Evolutionary conservation across 495 filamentous ascomycete species (phyloP).

Genomic region (Hypomontagnella submonticulosa): DNA sequence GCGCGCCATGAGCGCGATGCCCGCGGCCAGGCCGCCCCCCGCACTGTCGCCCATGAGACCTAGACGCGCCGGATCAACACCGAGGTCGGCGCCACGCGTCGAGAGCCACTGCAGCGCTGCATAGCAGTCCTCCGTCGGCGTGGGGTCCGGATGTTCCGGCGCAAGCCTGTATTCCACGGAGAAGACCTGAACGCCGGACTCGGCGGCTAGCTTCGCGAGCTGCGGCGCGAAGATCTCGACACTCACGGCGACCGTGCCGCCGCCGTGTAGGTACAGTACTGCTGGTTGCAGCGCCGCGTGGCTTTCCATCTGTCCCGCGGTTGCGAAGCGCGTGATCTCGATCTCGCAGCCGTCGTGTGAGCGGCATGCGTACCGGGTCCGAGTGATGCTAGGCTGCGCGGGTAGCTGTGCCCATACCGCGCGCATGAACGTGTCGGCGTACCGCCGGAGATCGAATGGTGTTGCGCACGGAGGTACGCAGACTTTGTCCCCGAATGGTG

Average conservation of each 20-base stretch:
- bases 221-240: slow-evolving; percentile 39
- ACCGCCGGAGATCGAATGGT: slow-evolving; percentile 19
- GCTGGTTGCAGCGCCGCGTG: slow-evolving; percentile 33
- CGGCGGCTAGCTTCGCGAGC: slow-evolving; percentile 36
- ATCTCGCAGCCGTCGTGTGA: slow-evolving; percentile 31
- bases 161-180: slow-evolving; percentile 53
- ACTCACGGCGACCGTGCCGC: slow-evolving; percentile 51
- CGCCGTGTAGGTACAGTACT: slow-evolving; percentile 54
- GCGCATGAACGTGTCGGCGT: slow-evolving; percentile 16
- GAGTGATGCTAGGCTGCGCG: slow-evolving; percentile 13
- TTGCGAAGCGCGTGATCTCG: slow-evolving; percentile 31
- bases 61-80: slow-evolving; percentile 42
- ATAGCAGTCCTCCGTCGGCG: slow-evolving; percentile 43
- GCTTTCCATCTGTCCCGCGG: slow-evolving; percentile 23
- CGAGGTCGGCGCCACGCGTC: slow-evolving; percentile 25
- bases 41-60: slow-evolving; percentile 46
- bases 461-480: slow-evolving; percentile 8
- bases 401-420: slow-evolving; percentile 12
- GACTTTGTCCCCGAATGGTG: slow-evolving; percentile 9
- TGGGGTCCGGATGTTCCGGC: slow-evolving; percentile 45
- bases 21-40: slow-evolving; percentile 44
- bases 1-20: slow-evolving; percentile 32
- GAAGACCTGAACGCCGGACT: slow-evolving; percentile 46
- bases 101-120: slow-evolving; percentile 33
- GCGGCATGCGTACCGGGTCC: slow-evolving; percentile 7